phyloP scores from a whole-genome alignment of 192 early-diverging fungal genomes.

The Backusella sp. region DNA sequence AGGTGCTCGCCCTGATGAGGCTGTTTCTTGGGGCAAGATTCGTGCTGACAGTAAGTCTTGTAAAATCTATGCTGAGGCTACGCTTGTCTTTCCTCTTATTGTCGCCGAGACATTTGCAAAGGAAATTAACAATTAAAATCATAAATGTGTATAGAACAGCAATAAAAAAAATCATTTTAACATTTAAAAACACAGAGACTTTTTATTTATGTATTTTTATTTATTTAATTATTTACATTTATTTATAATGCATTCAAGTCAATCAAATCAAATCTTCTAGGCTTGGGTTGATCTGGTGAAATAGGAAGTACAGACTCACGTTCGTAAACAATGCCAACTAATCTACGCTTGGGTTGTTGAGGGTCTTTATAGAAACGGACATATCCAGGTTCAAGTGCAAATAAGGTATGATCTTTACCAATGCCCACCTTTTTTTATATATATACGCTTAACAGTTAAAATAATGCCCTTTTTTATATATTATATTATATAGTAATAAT shows the following conservation, averaged over 20 bases:
- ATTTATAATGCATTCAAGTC: constrained; percentile 45
- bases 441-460: neutral
- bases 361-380: constrained; percentile 72
- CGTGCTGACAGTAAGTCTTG: constrained; percentile 74
- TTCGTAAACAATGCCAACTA: constrained; percentile 63
- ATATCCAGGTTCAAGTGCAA: constrained; percentile 66
- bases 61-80: constrained; percentile 94
- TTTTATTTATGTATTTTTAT: neutral
- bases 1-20: constrained; percentile 96
- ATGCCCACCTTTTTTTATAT: constrained; percentile 54
- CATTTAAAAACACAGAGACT: neutral
- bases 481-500: neutral
- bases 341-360: constrained; percentile 57
- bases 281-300: constrained; percentile 56
- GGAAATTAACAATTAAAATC: constrained; percentile 15
- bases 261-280: constrained; percentile 66
- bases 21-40: constrained; percentile 99
- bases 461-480: neutral
- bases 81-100: constrained; percentile 89
- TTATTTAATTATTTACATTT: neutral
- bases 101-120: constrained; percentile 96
- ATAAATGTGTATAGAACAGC: neutral
- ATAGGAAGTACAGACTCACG: constrained; percentile 64
- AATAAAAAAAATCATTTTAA: neutral
- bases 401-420: constrained; percentile 78